phyloP scores from a whole-genome alignment of 331 rosid genomes.

The Erythrophleum ivorense region DNA sequence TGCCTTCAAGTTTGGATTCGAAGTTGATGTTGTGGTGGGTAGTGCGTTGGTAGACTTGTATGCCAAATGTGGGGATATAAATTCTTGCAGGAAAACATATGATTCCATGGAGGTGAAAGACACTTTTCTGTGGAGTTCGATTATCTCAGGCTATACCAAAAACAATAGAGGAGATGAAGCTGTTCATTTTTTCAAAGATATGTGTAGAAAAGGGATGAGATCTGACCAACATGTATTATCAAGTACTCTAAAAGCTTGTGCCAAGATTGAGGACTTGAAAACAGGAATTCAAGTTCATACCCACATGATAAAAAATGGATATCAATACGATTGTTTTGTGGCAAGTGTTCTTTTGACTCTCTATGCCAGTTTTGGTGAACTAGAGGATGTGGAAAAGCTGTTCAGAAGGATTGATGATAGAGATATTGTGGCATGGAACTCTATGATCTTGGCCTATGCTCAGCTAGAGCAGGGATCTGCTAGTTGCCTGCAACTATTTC shows the following conservation, averaged over 20 bases:
- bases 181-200: constrained; percentile 47
- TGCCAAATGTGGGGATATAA: constrained; percentile 50
- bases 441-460: constrained; percentile 55
- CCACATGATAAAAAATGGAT: constrained; percentile 52
- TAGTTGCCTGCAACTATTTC: constrained; percentile 49
- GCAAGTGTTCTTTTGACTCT: constrained; percentile 53
- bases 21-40: constrained; percentile 52
- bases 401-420: constrained; percentile 47
- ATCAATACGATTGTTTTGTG: constrained; percentile 51
- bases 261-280: constrained; percentile 47
- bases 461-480: constrained; percentile 45
- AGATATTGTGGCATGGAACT: constrained; percentile 64
- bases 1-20: constrained; percentile 50
- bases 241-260: constrained; percentile 60
- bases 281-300: constrained; percentile 57
- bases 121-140: constrained; percentile 58
- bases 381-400: constrained; percentile 51
- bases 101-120: constrained; percentile 58
- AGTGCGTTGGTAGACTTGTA: constrained; percentile 58
- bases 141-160: constrained; percentile 54
- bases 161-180: constrained; percentile 58
- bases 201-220: constrained; percentile 54
- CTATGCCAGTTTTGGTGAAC: constrained; percentile 48
- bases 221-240: constrained; percentile 56
- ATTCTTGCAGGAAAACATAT: constrained; percentile 50